Conservation (phyloP, 768 basidiomycete genomes). For the Boletus reticuloceps region DNA sequence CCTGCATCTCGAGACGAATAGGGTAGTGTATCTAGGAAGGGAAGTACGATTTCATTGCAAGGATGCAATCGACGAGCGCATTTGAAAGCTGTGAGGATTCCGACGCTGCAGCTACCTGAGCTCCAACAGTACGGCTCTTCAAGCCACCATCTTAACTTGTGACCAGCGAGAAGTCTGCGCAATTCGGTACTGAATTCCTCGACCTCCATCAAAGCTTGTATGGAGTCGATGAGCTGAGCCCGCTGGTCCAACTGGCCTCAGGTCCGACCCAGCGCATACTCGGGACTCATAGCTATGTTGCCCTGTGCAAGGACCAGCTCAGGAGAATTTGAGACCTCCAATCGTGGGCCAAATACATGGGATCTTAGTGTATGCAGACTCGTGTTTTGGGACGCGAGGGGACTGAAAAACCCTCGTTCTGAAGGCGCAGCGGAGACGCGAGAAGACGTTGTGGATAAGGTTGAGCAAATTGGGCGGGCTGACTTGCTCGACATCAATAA, state of each 20-base stretch:
- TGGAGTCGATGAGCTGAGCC: constrained; percentile 57
- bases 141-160: constrained; percentile 62
- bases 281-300: constrained; percentile 80
- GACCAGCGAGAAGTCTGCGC: constrained; percentile 82
- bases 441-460: constrained; percentile 47
- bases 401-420: constrained; percentile 31
- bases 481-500: constrained; percentile 48
- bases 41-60: constrained; percentile 63
- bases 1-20: constrained; percentile 74
- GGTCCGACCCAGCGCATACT: constrained; percentile 91
- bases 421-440: constrained; percentile 48
- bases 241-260: constrained; percentile 79
- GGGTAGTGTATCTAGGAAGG: constrained; percentile 80
- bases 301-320: constrained; percentile 68
- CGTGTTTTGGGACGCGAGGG: constrained; percentile 84
- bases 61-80: constrained; percentile 51
- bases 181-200: constrained; percentile 49
- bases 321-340: constrained; percentile 87
- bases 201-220: constrained; percentile 63
- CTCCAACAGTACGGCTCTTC: constrained; percentile 59
- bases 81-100: constrained; percentile 39
- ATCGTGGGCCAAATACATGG: constrained; percentile 73
- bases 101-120: constrained; percentile 52
- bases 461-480: constrained; percentile 45
- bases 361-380: constrained; percentile 89